Base-by-base conservation (phyloP, 2,329 filamentous ascomycete genomes). In the Thielaviopsis musarum region DNA sequence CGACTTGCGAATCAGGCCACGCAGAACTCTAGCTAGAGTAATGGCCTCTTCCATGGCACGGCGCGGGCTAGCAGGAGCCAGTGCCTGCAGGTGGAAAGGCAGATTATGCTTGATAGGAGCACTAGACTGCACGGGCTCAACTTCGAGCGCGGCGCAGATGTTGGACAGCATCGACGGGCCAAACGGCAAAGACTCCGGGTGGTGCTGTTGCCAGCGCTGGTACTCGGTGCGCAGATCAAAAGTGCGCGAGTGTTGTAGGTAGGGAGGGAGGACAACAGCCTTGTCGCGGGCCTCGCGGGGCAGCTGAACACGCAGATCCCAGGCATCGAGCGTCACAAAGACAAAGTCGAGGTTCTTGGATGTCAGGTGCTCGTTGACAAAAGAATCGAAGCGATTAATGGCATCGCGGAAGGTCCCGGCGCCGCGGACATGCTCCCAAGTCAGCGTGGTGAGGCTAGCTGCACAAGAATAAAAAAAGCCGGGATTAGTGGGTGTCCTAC, bases 31-130 rank as follows among this genome's bases (percentile, higher is more conserved):
- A 62, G 93, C 87, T 63, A 98, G 79, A 4, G 93, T 98, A 62
- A 98, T 85, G 28, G 93, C 89, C 74, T 98, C 93, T 71, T 98
- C 93, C 85, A 98, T 95, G 53, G 93, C 93, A 67, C 93, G 87
- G 63, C 93, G 87, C 60, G 93, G 93, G 56, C 91, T 97, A 26
- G 93, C 91, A 52, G 93, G 93, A 55, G 93, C 93, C 63, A 98
- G 78, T 13, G 93, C 91, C 75, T 98, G 93, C 63, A 98, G 78
- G 70, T 98, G 93, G 75, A 98, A 98, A 12, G 93, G 93, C 48
- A 98, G 80, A 70, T 97, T 97, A 72, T 97, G 93, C 74, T 97
- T 98, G 75, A 98, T 97, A 52, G 93, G 93, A 60, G 93, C 91
- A 68, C 91, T 97, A 12, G 91, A 91, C 74, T 97, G 91, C 45